Base-by-base conservation (phyloP, 177 flowering plant species). In the Vitis hybrid region DNA sequence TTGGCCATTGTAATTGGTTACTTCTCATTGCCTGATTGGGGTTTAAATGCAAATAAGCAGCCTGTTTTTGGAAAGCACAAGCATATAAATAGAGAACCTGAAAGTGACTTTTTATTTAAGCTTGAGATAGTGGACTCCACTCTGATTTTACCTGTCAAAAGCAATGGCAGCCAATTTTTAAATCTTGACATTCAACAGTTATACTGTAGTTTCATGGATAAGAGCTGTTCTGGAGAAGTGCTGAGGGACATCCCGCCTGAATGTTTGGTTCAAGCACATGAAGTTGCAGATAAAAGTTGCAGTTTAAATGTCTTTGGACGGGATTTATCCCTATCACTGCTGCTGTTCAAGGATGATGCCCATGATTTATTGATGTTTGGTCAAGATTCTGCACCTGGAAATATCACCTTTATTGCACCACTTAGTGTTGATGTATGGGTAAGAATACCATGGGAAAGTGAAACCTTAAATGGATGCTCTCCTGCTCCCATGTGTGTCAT, bases 1-100 rank as follows among this genome's bases (percentile, higher is more conserved):
- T 77, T 95, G 72, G 86, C 96, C 51, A 77, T 91, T 26, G 55
- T 93, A 19, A 85, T 95, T 75, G 97, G 98, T 76, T 95, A 95
- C 75, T 93, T 93, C 66, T 83, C 94, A 52, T 71, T 89, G 73
- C 85, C 92, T 70, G 97, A 88, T 22, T 95, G 97, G 99, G 79
- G 51, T 58, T 59, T 72, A 51, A 53, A 59, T 73, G 66, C 67
- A 51, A 75, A 71, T 52, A 73, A 69, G 74, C 79, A 67, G 26
- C 65, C 64, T 60, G 62, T 29, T 45, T 14, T 53, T 49, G 82
- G 71, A 50, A 65, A 63, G 51, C 22, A 51, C 51, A 67, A 66
- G 14, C 1, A 55, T 3, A 22, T 31, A 56, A 76, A 62, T 66
- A 29, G 55, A 12, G 81, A 72, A 66, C 45, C 29, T 39, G 60